phyloP scores from a whole-genome alignment of 345 rosid species.

The Theobroma cacao region DNA sequence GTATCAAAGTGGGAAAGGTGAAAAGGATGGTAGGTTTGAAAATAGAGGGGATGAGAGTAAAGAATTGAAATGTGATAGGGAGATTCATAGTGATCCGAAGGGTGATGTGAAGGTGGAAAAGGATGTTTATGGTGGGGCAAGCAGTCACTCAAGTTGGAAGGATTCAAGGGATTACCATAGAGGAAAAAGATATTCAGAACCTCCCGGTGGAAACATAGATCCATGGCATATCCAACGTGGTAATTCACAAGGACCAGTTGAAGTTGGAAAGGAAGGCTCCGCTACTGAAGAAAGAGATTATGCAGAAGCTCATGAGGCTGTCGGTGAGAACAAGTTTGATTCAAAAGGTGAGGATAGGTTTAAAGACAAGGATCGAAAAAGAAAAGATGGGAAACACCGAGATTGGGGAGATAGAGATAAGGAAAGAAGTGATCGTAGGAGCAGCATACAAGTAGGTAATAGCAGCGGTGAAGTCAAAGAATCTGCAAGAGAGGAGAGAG shows the following conservation, averaged over 20 bases:
- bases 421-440: conserved; percentile 82
- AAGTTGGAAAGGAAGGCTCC: conserved; percentile 59
- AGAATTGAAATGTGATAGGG: conserved; percentile 64
- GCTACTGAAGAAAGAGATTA: conserved; percentile 51
- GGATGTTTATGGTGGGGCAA: conserved; percentile 46
- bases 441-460: conserved; percentile 49
- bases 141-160: conserved; percentile 70
- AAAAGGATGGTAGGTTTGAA: conserved; percentile 70
- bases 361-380: conserved; percentile 89
- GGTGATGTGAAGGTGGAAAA: conserved; percentile 60
- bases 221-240: conserved; percentile 62
- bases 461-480: conserved; percentile 62
- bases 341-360: conserved; percentile 76
- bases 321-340: conserved; percentile 89
- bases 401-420: conserved; percentile 95
- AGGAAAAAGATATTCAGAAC: conserved; percentile 71
- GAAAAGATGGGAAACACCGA: conserved; percentile 75
- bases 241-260: conserved; percentile 52
- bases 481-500: conserved; percentile 69
- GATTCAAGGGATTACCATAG: conserved; percentile 80
- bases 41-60: conserved; percentile 62
- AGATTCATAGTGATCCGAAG: conserved; percentile 50
- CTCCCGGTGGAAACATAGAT: conserved; percentile 51
- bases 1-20: conserved; percentile 54
- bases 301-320: conserved; percentile 64